phyloP scores from a whole-genome alignment of 768 basidiomycete species.

The Trametes sanguinea region DNA sequence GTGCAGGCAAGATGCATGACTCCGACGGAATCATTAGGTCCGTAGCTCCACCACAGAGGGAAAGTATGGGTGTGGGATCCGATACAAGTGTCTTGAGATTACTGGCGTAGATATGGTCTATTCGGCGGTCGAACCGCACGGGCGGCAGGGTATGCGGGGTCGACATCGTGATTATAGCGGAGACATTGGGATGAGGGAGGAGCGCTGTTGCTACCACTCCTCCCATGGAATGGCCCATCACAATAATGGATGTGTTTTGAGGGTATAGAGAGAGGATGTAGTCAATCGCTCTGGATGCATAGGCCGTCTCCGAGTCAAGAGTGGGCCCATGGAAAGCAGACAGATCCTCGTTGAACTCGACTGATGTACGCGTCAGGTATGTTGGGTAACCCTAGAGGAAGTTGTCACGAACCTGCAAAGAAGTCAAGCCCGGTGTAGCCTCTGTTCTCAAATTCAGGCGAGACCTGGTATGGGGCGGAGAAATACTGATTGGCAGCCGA shows the following conservation, averaged over 20 bases:
- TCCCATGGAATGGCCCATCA: constrained; percentile 98
- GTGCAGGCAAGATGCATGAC: constrained; percentile 63
- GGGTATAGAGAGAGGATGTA: constrained; percentile 83
- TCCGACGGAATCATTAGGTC: constrained; percentile 94
- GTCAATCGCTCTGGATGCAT: constrained; percentile 66
- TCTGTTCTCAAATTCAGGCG: constrained; percentile 53
- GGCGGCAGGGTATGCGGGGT: constrained; percentile 90
- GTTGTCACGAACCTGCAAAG: constrained; percentile 65
- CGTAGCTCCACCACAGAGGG: constrained; percentile 88
- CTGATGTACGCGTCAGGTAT: constrained; percentile 39
- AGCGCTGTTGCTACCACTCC: constrained; percentile 86
- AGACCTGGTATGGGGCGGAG: constrained; percentile 55
- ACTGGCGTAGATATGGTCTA: constrained; percentile 69
- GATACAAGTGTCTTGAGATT: constrained; percentile 43
- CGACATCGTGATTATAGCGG: constrained; percentile 92
- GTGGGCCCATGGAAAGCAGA: constrained; percentile 94
- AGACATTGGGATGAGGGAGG: constrained; percentile 65
- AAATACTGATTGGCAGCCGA: constrained; percentile 85
- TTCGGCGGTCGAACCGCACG: constrained; percentile 78
- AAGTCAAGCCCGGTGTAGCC: constrained; percentile 70
- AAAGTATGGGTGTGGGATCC: constrained; percentile 67
- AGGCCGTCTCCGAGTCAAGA: constrained; percentile 76
- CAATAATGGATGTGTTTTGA: constrained; percentile 57
- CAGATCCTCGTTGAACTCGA: constrained; percentile 96
- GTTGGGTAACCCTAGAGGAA: too few relatives aligned